phyloP scores from a whole-genome alignment of 164 flowering plant genomes.

The Echeveria elegans region DNA sequence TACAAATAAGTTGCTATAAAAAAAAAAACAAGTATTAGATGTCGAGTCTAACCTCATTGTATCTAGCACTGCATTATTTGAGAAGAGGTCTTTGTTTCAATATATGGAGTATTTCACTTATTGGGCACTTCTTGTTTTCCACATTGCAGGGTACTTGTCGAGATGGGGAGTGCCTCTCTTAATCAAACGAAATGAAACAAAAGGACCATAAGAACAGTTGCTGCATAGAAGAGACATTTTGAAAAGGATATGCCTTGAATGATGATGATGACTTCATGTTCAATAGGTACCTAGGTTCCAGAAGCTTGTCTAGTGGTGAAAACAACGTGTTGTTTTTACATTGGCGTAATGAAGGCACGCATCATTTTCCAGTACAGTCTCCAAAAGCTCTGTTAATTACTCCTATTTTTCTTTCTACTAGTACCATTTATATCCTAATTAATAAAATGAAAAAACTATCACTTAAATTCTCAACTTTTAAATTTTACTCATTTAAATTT shows the following conservation, averaged over 20 bases:
- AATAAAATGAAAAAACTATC: no score
- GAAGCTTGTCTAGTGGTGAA: not conserved
- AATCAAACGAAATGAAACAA: not conserved
- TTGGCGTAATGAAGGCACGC: not conserved
- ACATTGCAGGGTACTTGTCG: slow-evolving; percentile 6
- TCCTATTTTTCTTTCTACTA: not conserved
- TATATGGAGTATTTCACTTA: not conserved
- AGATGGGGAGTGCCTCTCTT: slow-evolving; percentile 2
- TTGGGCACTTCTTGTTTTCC: not conserved
- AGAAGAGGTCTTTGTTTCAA: not conserved
- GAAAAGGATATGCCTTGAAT: not conserved
- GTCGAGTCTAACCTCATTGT: not conserved
- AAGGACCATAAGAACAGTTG: slow-evolving; percentile 7
- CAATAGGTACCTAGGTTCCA: slow-evolving; percentile 3
- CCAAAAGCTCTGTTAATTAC: not conserved
- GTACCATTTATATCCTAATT: no score
- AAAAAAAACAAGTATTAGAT: not conserved
- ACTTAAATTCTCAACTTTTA: no score
- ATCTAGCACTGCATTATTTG: slow-evolving; percentile 3
- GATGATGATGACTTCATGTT: slow-evolving; percentile 6
- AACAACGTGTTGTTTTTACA: not conserved
- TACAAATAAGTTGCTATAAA: not conserved
- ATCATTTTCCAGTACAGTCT: not conserved
- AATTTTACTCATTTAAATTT: no score
- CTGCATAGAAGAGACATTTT: not conserved